Percentiles rank a stretch among this genome's conserved stretches.
phyloP scores from a whole-genome alignment of 768 basidiomycete species.

The Cyclocybe cylindracea region DNA sequence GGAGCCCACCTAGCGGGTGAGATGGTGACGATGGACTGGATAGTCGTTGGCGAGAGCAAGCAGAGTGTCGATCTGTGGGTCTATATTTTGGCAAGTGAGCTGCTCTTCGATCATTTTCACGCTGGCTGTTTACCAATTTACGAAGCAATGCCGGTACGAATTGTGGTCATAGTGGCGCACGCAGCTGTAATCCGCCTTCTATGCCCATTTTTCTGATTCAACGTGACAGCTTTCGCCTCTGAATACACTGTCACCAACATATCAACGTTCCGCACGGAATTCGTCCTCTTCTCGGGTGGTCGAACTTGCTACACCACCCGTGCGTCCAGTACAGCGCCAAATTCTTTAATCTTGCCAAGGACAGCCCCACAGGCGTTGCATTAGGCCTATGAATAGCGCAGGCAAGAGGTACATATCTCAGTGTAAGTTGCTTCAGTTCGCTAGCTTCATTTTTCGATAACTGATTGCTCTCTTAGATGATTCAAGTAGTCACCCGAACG shows the following conservation, averaged over 20 bases:
- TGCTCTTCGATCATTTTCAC: not conserved
- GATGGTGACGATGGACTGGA: conserved; percentile 23
- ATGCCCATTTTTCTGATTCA: conserved; percentile 16
- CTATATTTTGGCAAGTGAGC: conserved; percentile 24
- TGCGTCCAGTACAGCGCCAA: conserved; percentile 24
- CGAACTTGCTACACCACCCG: conserved; percentile 21
- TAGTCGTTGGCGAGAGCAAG: conserved; percentile 16
- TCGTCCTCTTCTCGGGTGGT: conserved; percentile 21
- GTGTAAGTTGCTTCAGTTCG: conserved; percentile 11
- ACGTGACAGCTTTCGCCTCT: conserved; percentile 4
- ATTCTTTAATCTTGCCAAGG: conserved; percentile 21
- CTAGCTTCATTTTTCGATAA: too few relatives aligned
- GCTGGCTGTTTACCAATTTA: not conserved
- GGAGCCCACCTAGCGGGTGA: conserved; percentile 19
- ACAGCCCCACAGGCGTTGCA: conserved; percentile 13
- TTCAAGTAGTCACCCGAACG: conserved; percentile 17
- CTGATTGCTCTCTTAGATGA: conserved; percentile 11
- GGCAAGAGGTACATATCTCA: conserved; percentile 20
- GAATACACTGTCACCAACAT: conserved; percentile 17
- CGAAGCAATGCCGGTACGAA: conserved; percentile 15
- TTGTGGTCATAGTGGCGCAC: conserved; percentile 1
- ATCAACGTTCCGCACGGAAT: conserved; percentile 22
- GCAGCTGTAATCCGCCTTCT: conserved; percentile 17
- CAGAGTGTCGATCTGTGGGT: conserved; percentile 20
- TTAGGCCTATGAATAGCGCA: conserved; percentile 17